phyloP scores from a whole-genome alignment of 108 stramenopile genomes.

The Skeletonema costatum region DNA sequence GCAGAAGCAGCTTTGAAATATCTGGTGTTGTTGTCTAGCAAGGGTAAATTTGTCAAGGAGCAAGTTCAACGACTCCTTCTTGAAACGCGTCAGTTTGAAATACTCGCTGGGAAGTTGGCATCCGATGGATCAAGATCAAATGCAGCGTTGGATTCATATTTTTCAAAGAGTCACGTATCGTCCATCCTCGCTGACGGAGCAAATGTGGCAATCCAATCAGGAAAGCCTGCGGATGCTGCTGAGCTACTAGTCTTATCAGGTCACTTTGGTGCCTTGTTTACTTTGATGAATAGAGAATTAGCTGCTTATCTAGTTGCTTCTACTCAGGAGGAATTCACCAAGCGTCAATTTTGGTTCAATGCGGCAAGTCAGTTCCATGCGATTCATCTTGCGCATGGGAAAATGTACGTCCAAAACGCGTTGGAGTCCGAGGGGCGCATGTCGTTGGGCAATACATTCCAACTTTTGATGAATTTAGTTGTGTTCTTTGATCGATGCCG shows the following conservation, averaged over 20 bases:
- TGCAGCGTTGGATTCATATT: conserved; percentile 62
- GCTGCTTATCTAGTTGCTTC: conserved; percentile 48
- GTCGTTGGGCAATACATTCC: conserved; percentile 59
- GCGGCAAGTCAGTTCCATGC: conserved; percentile 56
- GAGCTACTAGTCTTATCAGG: conserved; percentile 56
- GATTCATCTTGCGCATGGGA: conserved; percentile 50
- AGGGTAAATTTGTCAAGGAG: conserved; percentile 30
- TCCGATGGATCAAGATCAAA: conserved; percentile 46
- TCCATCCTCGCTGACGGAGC: conserved; percentile 57
- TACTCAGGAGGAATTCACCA: conserved; percentile 41
- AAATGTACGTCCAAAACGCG: conserved; percentile 57
- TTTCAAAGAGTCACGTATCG: conserved; percentile 58
- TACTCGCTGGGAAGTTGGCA: conserved; percentile 44
- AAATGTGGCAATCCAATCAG: conserved; percentile 31
- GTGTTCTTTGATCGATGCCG: conserved; percentile 65
- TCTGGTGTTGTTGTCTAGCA: conserved; percentile 27
- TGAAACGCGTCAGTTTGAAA: conserved; percentile 50
- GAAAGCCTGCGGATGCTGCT: conserved; percentile 50
- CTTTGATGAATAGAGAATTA: conserved; percentile 57
- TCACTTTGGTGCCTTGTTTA: conserved; percentile 45
- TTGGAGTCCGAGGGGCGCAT: conserved; percentile 61
- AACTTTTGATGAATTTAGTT: conserved; percentile 66
- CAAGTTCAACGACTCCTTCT: conserved; percentile 51
- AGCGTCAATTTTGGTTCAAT: conserved; percentile 66
- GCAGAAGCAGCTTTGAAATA: conserved; percentile 48